These are phyloP conservation scores for Starmerella gropengiesseri DNA, from an alignment of 805 yeast species.

Conservation along the genomic window DNA sequence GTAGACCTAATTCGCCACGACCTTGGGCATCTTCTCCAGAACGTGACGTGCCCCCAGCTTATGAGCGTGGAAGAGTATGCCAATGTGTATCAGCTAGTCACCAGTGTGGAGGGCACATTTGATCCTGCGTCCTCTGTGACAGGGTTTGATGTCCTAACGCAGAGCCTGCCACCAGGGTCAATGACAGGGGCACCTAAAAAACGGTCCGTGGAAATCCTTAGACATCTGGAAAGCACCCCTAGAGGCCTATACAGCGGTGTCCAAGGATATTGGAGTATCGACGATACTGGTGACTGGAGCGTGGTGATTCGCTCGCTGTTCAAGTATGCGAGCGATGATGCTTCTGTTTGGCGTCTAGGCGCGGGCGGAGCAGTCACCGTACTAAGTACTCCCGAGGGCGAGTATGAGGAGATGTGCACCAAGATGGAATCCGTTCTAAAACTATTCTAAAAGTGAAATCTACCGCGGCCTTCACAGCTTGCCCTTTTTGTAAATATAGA, in stretches of 20 bases:
- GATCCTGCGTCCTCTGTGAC: conserved; percentile 29
- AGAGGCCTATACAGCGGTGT: conserved; percentile 93
- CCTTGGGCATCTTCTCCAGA: conserved; percentile 50
- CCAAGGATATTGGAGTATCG: conserved; percentile 86
- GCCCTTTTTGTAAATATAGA: conserved; percentile 24
- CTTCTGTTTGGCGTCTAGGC: conserved; percentile 65
- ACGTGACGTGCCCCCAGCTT: conserved; percentile 62
- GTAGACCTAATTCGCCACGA: conserved; percentile 93
- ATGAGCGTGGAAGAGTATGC: conserved; percentile 90
- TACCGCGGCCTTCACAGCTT: conserved; percentile 1
- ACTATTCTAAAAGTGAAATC: conserved; percentile 2
- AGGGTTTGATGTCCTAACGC: conserved; percentile 70
- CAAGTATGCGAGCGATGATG: conserved; percentile 31
- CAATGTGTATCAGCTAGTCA: conserved; percentile 83
- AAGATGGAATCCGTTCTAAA: conserved; percentile 42
- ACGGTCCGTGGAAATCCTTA: conserved; percentile 76
- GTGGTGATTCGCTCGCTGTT: conserved; percentile 82
- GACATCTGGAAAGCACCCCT: conserved; percentile 42
- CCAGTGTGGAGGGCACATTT: conserved; percentile 66
- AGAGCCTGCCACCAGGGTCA: conserved; percentile 91
- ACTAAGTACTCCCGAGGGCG: conserved; percentile 68
- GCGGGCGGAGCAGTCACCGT: conserved; percentile 98
- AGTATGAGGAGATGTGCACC: conserved; percentile 82
- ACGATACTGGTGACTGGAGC: conserved; percentile 89
- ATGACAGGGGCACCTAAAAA: conserved; percentile 99